Evolutionary conservation across 2,329 filamentous ascomycete species (phyloP), one percentile per base, ranked within the genome.

Genomic region (Ophiostoma sp.): DNA sequence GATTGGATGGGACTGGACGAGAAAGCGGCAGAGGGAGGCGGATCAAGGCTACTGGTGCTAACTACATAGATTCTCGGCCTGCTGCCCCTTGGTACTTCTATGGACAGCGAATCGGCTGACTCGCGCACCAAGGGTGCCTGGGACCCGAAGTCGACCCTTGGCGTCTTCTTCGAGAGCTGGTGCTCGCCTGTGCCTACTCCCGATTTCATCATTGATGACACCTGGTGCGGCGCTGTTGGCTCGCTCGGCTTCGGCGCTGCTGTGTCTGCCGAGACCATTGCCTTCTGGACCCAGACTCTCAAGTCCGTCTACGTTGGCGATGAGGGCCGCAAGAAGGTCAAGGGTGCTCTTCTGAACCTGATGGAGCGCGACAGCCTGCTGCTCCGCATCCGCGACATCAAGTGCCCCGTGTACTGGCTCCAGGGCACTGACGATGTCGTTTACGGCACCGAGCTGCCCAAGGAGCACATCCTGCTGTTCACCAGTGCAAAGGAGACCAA

Each of bases 91-190:
- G 83, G 82, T 42, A 83, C 81, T 4, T 83, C 81, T 0, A 82
- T 85, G 81, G 83, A 85, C 74, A 81, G 77, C 72, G 83, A 85
- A 76, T 83, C 82, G 7, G 72, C 77, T 2, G 76, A 76, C 11
- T 80, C 81, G 8, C 78, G 82, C 2, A 73, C 73, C 38, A 79
- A 80, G 60, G 82, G 82, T 14, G 82, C 81, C 75, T 85, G 83
- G 83, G 79, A 85, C 69, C 79, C 76, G 73, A 5, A 63, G 66
- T 47, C 78, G 75, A 70, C 58, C 72, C 4, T 78, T 74, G 68
- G 49, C 72, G 5, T 73, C 66, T 63, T 63, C 40, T 63, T 27
- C 16, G 60, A 63, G 60, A 2, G 16, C 40, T 63, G 60, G 60
- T 44, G 40, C 40, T 63, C 60, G 40, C 1, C 14, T 40, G 60